Evolutionary conservation across 2,329 filamentous ascomycete genomes (phyloP).

Genomic region (Diaporthe sp.): DNA sequence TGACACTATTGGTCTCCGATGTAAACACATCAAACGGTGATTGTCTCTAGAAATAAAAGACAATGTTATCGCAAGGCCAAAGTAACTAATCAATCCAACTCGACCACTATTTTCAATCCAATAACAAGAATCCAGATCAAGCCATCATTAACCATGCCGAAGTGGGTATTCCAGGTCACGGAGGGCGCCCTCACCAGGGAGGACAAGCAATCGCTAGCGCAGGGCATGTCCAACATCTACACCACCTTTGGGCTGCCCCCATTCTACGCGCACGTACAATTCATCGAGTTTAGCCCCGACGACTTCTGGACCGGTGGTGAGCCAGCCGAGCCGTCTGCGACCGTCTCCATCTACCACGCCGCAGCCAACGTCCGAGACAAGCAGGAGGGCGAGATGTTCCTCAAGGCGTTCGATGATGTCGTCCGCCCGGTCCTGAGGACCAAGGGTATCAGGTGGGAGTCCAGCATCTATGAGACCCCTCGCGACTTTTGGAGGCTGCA

Average conservation of each 20-base stretch:
- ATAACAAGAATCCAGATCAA: not conserved
- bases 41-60: not conserved
- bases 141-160: not conserved
- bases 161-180: not conserved
- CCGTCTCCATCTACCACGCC: constrained; percentile 2
- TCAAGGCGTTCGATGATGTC: not conserved
- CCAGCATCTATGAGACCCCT: not conserved
- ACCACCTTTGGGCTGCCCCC: not conserved
- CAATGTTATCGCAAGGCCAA: not conserved
- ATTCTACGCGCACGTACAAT: not conserved
- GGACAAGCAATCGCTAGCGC: not conserved
- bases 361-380: not conserved
- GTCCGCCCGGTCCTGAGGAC: not conserved
- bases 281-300: not conserved
- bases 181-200: not conserved
- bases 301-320: not conserved
- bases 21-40: not conserved
- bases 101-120: not conserved
- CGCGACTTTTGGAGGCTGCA: constrained; percentile 4
- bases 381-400: not conserved
- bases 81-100: not conserved
- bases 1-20: not conserved
- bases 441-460: not conserved
- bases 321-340: not conserved
- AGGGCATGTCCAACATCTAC: not conserved